Evolutionary conservation across 257 asterid species (phyloP), one percentile per base, ranked within the genome.

Genomic region (Handroanthus guayacan): DNA sequence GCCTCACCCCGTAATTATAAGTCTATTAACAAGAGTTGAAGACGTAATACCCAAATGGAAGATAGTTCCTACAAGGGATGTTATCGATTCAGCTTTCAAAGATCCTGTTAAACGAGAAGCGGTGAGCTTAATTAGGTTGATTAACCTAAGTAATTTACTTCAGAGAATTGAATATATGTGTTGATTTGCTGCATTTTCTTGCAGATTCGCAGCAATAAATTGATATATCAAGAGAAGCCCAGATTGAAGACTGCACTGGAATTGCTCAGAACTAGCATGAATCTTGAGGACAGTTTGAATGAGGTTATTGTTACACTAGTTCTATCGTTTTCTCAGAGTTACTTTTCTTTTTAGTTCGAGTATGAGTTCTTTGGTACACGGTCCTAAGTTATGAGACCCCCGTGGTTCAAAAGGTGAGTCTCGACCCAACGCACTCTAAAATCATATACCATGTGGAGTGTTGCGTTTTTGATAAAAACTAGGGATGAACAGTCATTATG

Each of bases 221-320:
- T 92, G 83, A 91, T 92, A 66, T 95, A 95, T 67, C 99, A 92
- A 80, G 92, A 86, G 80, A 95, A 91, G 75, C 98, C 99, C 5
- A 87, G 99, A 63, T 57, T 95, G 72, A 94, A 95, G 84, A 92
- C 99, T 0, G 99, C 99, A 0, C 82, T 95, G 52, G 98, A 95
- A 81, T 80, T 95, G 91, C 98, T 95, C 17, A 88, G 99, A 80
- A 91, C 99, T 31, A 95, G 99, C 97, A 85, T 91, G 89, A 77
- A 81, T 83, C 98, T 95, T 5, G 97, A 89, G 76, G 87, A 82
- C 72, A 92, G 89, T 68, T 82, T 95, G 78, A 61, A 86, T 20
- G 95, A 95, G 98, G 99, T 94, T 8, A 2, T 25, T 9, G 25
- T 36, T 25, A 45, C 55, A 43, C 31, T 31, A 20, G 1, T 75